Evolutionary conservation across 768 basidiomycete genomes (phyloP).

Genomic region (Lactifluus hygrophoroides): DNA sequence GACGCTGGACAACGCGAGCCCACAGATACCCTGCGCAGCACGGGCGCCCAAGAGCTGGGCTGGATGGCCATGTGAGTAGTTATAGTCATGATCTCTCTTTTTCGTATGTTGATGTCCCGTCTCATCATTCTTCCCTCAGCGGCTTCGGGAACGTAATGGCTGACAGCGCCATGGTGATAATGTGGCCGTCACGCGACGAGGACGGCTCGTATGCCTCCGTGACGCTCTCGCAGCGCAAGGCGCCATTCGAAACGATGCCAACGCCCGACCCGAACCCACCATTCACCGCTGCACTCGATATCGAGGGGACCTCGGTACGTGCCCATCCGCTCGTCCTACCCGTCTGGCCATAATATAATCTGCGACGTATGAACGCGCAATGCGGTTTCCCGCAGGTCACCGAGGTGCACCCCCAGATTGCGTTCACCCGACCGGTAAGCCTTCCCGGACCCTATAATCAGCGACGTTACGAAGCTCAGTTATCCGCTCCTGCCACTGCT

Average conservation of each 20-base stretch:
- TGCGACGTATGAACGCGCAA: neutral
- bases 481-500: no score
- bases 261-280: conserved; percentile 45
- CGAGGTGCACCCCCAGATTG: conserved; percentile 2
- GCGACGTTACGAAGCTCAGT: no score
- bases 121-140: conserved; percentile 27
- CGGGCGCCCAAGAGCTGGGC: conserved; percentile 12
- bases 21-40: conserved; percentile 21
- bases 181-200: conserved; percentile 48
- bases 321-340: conserved; percentile 14
- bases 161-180: conserved; percentile 58
- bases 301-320: conserved; percentile 30
- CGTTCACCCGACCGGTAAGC: conserved; percentile 14
- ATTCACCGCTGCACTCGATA: conserved; percentile 37
- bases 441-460: conserved; percentile 9
- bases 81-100: neutral
- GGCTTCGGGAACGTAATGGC: conserved; percentile 53
- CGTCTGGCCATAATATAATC: neutral
- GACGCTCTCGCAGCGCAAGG: conserved; percentile 58
- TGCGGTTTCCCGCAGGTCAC: neutral
- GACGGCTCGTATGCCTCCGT: conserved; percentile 38
- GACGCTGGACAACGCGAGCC: neutral
- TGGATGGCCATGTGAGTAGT: conserved; percentile 24
- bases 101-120: neutral
- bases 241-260: conserved; percentile 47